Evolutionary conservation across 2,329 filamentous ascomycete species (phyloP), one percentile per base, ranked within the genome.

Genomic region (Trichophyton simii): DNA sequence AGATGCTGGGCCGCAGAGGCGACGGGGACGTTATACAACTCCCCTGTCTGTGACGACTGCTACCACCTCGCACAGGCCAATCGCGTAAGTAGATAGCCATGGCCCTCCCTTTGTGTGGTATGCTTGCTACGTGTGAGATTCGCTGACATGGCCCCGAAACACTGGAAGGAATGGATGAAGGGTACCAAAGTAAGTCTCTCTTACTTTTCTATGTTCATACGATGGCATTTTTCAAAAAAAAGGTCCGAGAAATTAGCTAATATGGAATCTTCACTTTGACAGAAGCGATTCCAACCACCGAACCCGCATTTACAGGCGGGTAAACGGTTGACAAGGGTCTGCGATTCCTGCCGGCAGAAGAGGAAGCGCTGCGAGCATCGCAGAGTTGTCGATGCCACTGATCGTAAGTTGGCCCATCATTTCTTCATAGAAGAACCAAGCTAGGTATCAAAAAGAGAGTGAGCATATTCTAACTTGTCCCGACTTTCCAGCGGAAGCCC

Each of bases 291-390:
- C 61, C 65, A 67, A 48, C 65, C 65, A 18, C 61, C 63, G 25
- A 66, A 61, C 11, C 65, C 64, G 34, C 15, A 54, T 28, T 63
- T 67, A 25, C 41, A 64, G 34, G 62, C 63, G 5, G 65, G 65
- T 25, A 67, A 67, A 54, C 65, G 60, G 34, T 61, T 67, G 61
- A 67, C 65, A 6, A 48, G 62, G 46, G 65, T 67, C 20, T 67
- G 65, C 59, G 63, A 65, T 58, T 63, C 63, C 18, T 67, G 65
- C 59, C 62, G 65, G 3, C 63, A 60, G 15, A 66, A 66, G 59
- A 60, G 65, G 38, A 67, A 67, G 59, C 63, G 65, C 48, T 67
- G 65, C 58, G 61, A 65, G 54, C 65, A 67, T 36, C 64, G 65
- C 38, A 62, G 65, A 28, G 65, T 67, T 7, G 65, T 67, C 8